Evolutionary conservation across 305 asterid species (phyloP).

Genomic region (Withania somnifera): DNA sequence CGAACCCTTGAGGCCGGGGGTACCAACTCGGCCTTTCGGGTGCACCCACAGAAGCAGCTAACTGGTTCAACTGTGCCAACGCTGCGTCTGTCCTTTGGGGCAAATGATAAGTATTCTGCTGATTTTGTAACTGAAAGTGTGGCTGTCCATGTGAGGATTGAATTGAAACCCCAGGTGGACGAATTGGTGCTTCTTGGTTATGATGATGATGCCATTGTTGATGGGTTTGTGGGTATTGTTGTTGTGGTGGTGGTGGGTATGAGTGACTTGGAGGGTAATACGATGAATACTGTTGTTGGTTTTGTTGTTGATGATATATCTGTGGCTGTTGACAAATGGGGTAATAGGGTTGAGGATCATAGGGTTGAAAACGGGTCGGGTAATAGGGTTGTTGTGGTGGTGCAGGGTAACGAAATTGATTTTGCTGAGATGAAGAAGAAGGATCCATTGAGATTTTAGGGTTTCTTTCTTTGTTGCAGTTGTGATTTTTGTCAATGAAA

Average conservation of each 20-base stretch:
- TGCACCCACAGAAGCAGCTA: background rate
- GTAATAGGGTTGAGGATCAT: no score
- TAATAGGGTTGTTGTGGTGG: background rate
- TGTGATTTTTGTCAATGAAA: no score
- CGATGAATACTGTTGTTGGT: background rate
- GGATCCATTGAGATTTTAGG: no score
- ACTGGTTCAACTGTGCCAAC: background rate
- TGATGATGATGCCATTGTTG: background rate
- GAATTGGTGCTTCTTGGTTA: background rate
- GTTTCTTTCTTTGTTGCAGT: no score
- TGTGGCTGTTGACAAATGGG: background rate
- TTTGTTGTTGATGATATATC: background rate
- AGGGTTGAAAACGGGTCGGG: background rate
- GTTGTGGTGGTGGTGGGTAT: background rate
- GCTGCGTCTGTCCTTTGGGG: background rate
- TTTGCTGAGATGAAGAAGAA: background rate
- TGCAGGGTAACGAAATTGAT: background rate
- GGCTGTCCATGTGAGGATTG: background rate
- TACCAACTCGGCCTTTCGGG: background rate
- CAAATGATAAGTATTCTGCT: slow-evolving; percentile 3
- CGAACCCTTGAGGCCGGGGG: background rate
- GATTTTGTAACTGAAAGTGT: background rate
- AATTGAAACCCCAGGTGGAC: background rate
- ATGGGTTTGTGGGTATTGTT: background rate
- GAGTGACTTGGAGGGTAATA: background rate